These are phyloP conservation scores for Zychaea mexicana DNA, from an alignment of 371 early-diverging fungal species.

Conservation along the genomic window DNA sequence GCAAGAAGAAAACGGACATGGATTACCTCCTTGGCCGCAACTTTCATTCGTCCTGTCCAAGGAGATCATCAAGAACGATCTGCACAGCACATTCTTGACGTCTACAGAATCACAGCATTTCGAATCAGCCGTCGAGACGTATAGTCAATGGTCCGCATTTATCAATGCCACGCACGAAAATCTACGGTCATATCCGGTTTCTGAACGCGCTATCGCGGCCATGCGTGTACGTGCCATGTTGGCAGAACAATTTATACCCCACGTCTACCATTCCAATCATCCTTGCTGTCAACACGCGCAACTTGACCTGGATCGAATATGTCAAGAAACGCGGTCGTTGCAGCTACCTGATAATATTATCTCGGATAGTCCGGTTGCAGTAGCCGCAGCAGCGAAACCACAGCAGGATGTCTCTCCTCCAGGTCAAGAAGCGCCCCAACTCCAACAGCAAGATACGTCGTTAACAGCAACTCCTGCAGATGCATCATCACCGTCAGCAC, in stretches of 20 bases:
- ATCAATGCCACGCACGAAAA: constrained; percentile 30
- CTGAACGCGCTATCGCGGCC: constrained; percentile 34
- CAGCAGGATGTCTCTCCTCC: too few relatives aligned
- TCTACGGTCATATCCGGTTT: constrained; percentile 12
- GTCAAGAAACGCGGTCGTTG: constrained; percentile 4
- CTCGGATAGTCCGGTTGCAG: background rate
- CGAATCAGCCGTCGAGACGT: constrained; percentile 39
- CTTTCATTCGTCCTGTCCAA: constrained; percentile 33
- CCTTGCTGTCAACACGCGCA: constrained; percentile 35
- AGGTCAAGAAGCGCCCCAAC: too few relatives aligned
- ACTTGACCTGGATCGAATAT: constrained; percentile 21
- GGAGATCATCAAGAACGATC: constrained; percentile 23
- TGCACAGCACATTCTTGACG: constrained; percentile 27
- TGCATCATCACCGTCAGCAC: too few relatives aligned
- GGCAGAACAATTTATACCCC: constrained; percentile 71
- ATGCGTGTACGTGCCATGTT: constrained; percentile 74
- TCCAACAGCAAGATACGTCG: too few relatives aligned
- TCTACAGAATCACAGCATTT: constrained; percentile 37
- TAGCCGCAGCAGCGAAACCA: background rate
- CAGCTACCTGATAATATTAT: constrained; percentile 10
- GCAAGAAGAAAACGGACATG: background rate
- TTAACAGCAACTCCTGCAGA: background rate
- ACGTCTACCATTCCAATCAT: constrained; percentile 44
- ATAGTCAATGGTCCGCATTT: constrained; percentile 53
- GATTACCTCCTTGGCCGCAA: constrained; percentile 26